Base-by-base conservation (phyloP, 2,329 filamentous ascomycete genomes). In the Rutstroemia sydowiana region DNA sequence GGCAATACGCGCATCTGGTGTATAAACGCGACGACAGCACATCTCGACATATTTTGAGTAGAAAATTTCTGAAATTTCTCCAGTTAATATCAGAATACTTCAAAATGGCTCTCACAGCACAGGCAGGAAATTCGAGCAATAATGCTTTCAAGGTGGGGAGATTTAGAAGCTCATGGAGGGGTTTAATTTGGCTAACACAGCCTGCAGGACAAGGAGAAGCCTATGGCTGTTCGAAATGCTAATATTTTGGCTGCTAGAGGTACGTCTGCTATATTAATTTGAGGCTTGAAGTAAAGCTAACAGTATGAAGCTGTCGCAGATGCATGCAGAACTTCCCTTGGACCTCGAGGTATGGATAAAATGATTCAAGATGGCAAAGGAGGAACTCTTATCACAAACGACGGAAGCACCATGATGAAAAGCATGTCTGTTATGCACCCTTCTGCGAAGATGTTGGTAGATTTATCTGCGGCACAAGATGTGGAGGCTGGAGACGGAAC, bases 351-450 rank as follows among this genome's bases (percentile, higher is more conserved):
- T 40, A 51, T 65, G 62, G 65, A 66, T 48, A 66, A 66, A 50
- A 67, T 68, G 65, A 97, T 98, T 65, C 87, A 95, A 77, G 95
- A 52, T 21, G 58, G 57, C 10, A 51, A 52, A 41, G 93, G 92
- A 73, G 88, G 95, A 72, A 96, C 91, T 53, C 93, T 97, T 70
- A 98, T 98, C 74, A 98, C 93, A 67, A 98, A 98, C 77, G 93
- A 98, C 73, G 93, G 93, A 70, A 95, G 95, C 75, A 98, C 93
- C 53, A 98, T 98, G 92, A 75, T 98, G 67, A 95, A 88, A 75
- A 92, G 92, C 76, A 97, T 98, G 93, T 87, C 88, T 60, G 93
- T 98, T 61, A 90, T 98, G 86, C 93, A 98, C 69, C 93, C 93
- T n/a, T 95, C 95, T 45, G 93, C 93, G 47, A 96, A 95, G 76